Evolutionary conservation across 2,329 filamentous ascomycete species (phyloP), one percentile per base, ranked within the genome.

Genomic region (Talaromyces verruculosus): DNA sequence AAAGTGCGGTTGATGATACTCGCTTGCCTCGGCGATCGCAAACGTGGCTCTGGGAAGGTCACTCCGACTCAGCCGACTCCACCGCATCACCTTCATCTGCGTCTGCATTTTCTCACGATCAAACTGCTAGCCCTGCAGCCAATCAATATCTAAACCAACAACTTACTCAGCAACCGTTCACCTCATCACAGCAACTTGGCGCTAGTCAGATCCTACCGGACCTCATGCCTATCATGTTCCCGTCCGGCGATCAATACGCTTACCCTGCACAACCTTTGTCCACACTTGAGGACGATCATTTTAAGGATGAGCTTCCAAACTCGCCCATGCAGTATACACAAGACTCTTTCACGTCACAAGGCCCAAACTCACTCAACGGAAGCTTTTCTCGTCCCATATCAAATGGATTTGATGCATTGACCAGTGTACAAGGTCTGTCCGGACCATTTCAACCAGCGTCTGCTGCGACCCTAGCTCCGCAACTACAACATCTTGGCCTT

Each of bases 211-310:
- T 77, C 63, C 74, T 83, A 17, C 81, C 81, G 1, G 82, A 83
- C 69, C 73, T 84, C 45, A 81, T 81, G 76, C 79, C 79, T 8
- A 81, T 83, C 70, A 84, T 84, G 82, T 84, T 81, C 67, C 81
- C 82, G 3, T 82, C 81, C 1, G 78, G 79, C 65, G 81, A 84
- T 65, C 82, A 82, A 15, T 83, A 83, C 66, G 82, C 81, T 5
- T 84, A 84, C 68, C 81, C 81, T 17, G 82, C 79, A 37, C 82
- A 83, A 67, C 81, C 82, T 5, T 79, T 82, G 78, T 80, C 79
- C 5, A 80, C 77, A 5, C 69, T 82, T 49, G 80, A 82, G 71
- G 75, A 80, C 62, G 76, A 75, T 22, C 76, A 79, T 67, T 79
- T 80, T 70, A 72, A 75, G 19, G 69, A 78, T 45, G 75, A 77